These are phyloP conservation scores for Cyberlindnera veronae DNA, from an alignment of 805 yeast genomes.

Conservation along the genomic window DNA sequence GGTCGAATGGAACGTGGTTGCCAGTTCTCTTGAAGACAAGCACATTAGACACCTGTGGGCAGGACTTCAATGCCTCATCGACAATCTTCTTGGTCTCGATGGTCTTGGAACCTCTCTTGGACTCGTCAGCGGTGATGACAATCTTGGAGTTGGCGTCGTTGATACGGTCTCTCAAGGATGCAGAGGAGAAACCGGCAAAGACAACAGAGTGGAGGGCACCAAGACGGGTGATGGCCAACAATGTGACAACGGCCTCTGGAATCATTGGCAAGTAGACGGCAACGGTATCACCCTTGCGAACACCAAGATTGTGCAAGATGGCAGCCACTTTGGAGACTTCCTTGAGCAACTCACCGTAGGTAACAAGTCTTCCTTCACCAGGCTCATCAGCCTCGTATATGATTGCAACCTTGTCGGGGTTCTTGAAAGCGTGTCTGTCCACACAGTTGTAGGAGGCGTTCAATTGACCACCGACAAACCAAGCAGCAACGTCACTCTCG, in stretches of 20 bases:
- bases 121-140: slow-evolving; percentile 78
- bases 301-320: slow-evolving; percentile 61
- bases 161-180: slow-evolving; percentile 87
- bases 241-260: slow-evolving; percentile 70
- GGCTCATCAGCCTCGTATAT: slow-evolving; percentile 73
- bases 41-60: slow-evolving; percentile 67
- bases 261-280: slow-evolving; percentile 87
- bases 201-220: slow-evolving; percentile 86
- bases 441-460: slow-evolving; percentile 81
- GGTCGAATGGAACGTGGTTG: slow-evolving; percentile 44
- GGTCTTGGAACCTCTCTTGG: slow-evolving; percentile 78
- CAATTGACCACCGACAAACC: slow-evolving; percentile 78
- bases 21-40: slow-evolving; percentile 75
- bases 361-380: slow-evolving; percentile 50
- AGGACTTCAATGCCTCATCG: slow-evolving; percentile 68
- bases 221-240: slow-evolving; percentile 73
- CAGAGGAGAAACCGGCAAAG: slow-evolving; percentile 87
- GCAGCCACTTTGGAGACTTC: slow-evolving; percentile 72
- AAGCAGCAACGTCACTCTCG: slow-evolving; percentile 52
- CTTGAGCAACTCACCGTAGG: slow-evolving; percentile 68
- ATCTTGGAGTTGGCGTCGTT: slow-evolving; percentile 73
- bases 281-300: slow-evolving; percentile 78
- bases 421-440: slow-evolving; percentile 71
- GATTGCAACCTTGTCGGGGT: slow-evolving; percentile 71
- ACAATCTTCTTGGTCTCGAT: slow-evolving; percentile 78